Evolutionary conservation across 768 basidiomycete species (phyloP).

Genomic region (Gyrodon lividus): DNA sequence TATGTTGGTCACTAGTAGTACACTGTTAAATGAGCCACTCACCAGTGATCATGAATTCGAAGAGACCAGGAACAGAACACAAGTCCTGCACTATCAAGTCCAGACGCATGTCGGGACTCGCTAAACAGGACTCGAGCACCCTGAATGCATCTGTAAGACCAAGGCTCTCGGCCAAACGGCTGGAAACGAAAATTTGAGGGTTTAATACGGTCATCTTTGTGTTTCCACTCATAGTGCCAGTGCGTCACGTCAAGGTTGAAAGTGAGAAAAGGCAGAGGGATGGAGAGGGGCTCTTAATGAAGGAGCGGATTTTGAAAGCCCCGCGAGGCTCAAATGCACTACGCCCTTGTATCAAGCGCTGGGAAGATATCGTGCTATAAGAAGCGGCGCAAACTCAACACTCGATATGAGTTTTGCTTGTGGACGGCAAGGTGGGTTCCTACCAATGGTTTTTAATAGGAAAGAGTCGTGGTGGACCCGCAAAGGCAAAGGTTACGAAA

Average conservation of each 20-base stretch:
- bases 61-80: constrained; percentile 25
- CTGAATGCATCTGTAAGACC: constrained; percentile 17
- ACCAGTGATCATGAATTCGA: constrained; percentile 32
- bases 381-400: not conserved
- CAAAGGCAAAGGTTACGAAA: not conserved
- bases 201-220: constrained; percentile 11
- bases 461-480: not conserved
- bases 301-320: not conserved
- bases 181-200: constrained; percentile 15
- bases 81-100: constrained; percentile 26
- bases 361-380: not conserved
- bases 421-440: too few species aligned
- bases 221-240: not conserved
- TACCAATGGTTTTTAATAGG: not conserved
- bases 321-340: not conserved
- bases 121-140: constrained; percentile 26
- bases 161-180: constrained; percentile 15
- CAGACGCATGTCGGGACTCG: constrained; percentile 16
- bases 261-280: not conserved
- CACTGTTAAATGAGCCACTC: not conserved
- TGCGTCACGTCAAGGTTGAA: not conserved
- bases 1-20: not conserved
- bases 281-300: not conserved
- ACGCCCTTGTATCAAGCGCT: not conserved
- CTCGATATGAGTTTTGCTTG: not conserved